These are phyloP conservation scores for Ophiostoma pallidulum DNA, from an alignment of 2,329 filamentous ascomycete genomes.

Conservation along the genomic window DNA sequence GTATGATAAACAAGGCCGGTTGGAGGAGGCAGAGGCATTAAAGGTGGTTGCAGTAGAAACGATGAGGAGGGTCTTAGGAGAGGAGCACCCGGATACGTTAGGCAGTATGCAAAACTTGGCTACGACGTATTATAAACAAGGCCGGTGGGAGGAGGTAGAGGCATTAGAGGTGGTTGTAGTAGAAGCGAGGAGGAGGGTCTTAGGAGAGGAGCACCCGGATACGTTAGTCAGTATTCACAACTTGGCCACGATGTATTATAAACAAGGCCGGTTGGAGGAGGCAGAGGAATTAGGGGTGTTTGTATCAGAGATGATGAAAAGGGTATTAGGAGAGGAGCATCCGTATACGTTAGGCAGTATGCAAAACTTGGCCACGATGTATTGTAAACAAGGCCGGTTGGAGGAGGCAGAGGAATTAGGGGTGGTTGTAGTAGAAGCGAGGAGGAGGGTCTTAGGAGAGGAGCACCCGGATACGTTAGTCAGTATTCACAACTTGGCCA, in stretches of 20 bases:
- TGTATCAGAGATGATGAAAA: neutral
- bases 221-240: neutral
- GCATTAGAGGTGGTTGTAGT: neutral
- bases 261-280: conserved; percentile 11
- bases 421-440: no score
- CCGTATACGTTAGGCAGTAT: neutral
- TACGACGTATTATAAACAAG: neutral
- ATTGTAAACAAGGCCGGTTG: neutral
- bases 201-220: neutral
- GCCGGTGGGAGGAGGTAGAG: conserved; percentile 15
- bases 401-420: no score
- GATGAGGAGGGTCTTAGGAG: neutral
- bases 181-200: neutral
- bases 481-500: neutral
- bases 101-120: neutral
- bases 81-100: neutral
- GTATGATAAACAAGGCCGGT: no score
- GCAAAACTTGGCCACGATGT: neutral
- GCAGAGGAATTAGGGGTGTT: conserved; percentile 13
- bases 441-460: neutral
- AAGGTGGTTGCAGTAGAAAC: neutral
- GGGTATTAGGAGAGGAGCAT: neutral
- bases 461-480: neutral
- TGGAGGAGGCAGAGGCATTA: no score
- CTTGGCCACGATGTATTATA: neutral